phyloP scores from a whole-genome alignment of 192 early-diverging fungal genomes.

The Coemansia sp. region DNA sequence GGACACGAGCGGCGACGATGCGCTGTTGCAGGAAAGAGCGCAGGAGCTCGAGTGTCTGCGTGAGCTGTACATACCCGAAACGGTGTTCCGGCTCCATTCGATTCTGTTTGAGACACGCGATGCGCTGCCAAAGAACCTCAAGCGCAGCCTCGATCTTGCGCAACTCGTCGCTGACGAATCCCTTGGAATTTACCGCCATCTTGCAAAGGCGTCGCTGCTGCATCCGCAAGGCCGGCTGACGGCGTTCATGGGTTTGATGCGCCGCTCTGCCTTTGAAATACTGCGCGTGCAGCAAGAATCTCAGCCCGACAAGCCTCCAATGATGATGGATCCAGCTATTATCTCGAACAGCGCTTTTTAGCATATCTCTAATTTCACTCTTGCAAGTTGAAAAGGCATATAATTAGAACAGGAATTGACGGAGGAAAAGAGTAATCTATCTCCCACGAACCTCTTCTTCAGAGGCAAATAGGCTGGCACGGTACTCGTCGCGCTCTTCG shows the following conservation, averaged over 20 bases:
- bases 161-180: slow-evolving; percentile 58
- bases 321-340: slow-evolving; percentile 20
- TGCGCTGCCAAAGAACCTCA: slow-evolving; percentile 54
- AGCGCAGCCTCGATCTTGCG: slow-evolving; percentile 56
- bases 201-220: slow-evolving; percentile 45
- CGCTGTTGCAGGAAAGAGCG: slow-evolving; percentile 13
- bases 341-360: slow-evolving; percentile 17
- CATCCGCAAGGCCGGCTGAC: slow-evolving; percentile 49
- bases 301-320: slow-evolving; percentile 33
- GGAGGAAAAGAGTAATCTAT: neutral
- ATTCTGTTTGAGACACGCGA: slow-evolving; percentile 66
- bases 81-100: slow-evolving; percentile 67
- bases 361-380: no score
- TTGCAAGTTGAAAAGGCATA: neutral
- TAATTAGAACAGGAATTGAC: neutral
- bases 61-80: slow-evolving; percentile 62
- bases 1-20: slow-evolving; percentile 6
- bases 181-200: slow-evolving; percentile 45
- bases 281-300: slow-evolving; percentile 40
- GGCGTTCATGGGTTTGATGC: slow-evolving; percentile 55
- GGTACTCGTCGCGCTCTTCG: slow-evolving; percentile 50
- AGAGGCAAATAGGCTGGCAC: slow-evolving; percentile 45
- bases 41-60: slow-evolving; percentile 54
- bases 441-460: slow-evolving; percentile 43
- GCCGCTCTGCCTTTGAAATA: slow-evolving; percentile 54